phyloP scores from a whole-genome alignment of 2,329 filamentous ascomycete genomes.

The Mycogone perniciosa region DNA sequence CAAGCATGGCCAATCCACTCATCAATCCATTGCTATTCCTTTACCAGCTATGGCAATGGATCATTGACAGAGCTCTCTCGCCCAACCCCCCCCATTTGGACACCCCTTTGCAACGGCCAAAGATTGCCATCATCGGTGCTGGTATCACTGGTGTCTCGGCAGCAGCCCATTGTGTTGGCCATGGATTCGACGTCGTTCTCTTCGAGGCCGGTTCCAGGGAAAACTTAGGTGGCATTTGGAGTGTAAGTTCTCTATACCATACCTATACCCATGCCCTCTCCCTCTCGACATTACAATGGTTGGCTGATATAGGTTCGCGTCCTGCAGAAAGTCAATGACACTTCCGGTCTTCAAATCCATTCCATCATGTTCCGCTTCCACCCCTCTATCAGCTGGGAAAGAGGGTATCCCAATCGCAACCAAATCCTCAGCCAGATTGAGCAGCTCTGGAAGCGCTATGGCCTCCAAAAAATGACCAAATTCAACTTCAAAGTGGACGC shows the following conservation, averaged over 20 bases:
- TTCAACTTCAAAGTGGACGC: slow-evolving; percentile 66
- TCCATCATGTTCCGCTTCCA: slow-evolving; percentile 85
- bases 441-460: slow-evolving; percentile 68
- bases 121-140: slow-evolving; percentile 62
- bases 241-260: slow-evolving; percentile 39
- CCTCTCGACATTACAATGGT: too few relatives aligned
- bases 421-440: slow-evolving; percentile 69
- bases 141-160: slow-evolving; percentile 71
- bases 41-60: slow-evolving; percentile 59
- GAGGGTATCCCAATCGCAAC: slow-evolving; percentile 69
- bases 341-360: slow-evolving; percentile 76
- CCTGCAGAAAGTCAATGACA: slow-evolving; percentile 67
- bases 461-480: slow-evolving; percentile 60
- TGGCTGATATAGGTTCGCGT: too few relatives aligned
- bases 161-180: slow-evolving; percentile 75
- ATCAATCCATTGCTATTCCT: slow-evolving; percentile 53
- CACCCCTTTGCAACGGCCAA: slow-evolving; percentile 52
- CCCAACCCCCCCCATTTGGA: slow-evolving; percentile 60
- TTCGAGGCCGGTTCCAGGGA: slow-evolving; percentile 67
- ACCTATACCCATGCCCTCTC: too few relatives aligned
- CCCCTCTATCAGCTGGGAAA: slow-evolving; percentile 66
- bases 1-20: slow-evolving; percentile 30
- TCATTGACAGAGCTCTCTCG: slow-evolving; percentile 59
- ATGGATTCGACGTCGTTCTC: slow-evolving; percentile 75
- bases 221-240: slow-evolving; percentile 74